These are phyloP conservation scores for Parmales sp. DNA, from an alignment of 108 stramenopile genomes.

Conservation along the genomic window DNA sequence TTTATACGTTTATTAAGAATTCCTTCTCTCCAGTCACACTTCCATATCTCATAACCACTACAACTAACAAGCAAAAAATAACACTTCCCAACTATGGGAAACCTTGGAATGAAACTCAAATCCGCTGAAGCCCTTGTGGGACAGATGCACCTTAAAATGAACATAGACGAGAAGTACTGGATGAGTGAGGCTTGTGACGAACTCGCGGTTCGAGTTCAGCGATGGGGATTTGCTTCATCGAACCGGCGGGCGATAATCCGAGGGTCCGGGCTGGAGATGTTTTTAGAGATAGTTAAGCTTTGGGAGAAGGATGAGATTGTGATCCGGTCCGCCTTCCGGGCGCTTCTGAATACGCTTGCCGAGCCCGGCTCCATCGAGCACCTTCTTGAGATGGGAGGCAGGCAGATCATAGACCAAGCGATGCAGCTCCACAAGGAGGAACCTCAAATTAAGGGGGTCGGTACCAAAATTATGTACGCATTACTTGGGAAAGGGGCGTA, in stretches of 20 bases:
- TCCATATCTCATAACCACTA: too few relatives aligned
- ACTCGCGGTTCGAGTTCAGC: background rate
- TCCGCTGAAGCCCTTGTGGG: background rate
- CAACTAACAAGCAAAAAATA: too few relatives aligned
- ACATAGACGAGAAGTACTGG: conserved; percentile 6
- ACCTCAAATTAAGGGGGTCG: conserved; percentile 1
- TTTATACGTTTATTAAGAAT: too few relatives aligned
- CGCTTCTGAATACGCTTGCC: background rate
- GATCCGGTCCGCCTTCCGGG: background rate
- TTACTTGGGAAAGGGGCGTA: background rate
- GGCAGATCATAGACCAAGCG: background rate
- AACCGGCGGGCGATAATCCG: background rate
- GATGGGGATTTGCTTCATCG: background rate
- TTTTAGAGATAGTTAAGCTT: background rate
- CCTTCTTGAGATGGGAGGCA: conserved; percentile 1
- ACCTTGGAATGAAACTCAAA: background rate
- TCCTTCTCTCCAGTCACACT: too few relatives aligned
- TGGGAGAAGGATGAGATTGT: conserved; percentile 8
- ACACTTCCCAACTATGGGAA: background rate
- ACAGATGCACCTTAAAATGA: background rate
- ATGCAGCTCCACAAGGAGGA: conserved; percentile 4
- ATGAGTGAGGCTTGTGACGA: conserved; percentile 1
- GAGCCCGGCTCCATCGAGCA: background rate
- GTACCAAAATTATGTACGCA: conserved; percentile 8
- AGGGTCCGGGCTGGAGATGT: background rate